phyloP scores from a whole-genome alignment of 2,329 filamentous ascomycete genomes.

The Amesomyces nigricolor region DNA sequence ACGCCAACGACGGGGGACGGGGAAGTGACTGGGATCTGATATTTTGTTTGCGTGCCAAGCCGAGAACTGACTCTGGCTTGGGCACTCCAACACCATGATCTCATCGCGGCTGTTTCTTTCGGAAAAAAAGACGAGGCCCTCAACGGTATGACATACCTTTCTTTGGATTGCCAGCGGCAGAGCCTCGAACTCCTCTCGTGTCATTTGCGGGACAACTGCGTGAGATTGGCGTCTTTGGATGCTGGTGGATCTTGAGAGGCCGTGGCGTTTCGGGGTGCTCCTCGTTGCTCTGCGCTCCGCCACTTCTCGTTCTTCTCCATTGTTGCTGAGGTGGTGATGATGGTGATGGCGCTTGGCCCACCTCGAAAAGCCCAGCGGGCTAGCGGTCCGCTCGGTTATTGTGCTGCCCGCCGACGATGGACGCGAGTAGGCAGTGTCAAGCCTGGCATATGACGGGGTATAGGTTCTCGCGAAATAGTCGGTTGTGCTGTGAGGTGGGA shows the following conservation, averaged over 20 bases:
- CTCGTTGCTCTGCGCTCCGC: slow-evolving; percentile 20
- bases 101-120: not conserved
- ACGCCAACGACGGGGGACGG: slow-evolving; percentile 20
- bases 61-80: not conserved
- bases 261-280: slow-evolving; percentile 17
- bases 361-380: slow-evolving; percentile 22
- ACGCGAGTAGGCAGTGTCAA: slow-evolving; percentile 12
- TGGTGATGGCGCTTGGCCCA: slow-evolving; percentile 25
- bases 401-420: slow-evolving; percentile 20
- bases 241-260: slow-evolving; percentile 23
- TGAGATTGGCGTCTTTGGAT: slow-evolving; percentile 24
- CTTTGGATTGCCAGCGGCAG: slow-evolving; percentile 45
- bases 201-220: slow-evolving; percentile 30
- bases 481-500: slow-evolving; percentile 1
- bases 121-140: not conserved
- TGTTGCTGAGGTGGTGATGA: slow-evolving; percentile 10
- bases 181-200: slow-evolving; percentile 45
- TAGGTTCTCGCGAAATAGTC: slow-evolving; percentile 14
- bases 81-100: not conserved
- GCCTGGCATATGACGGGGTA: slow-evolving; percentile 6
- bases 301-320: slow-evolving; percentile 11
- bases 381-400: slow-evolving; percentile 19
- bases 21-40: not conserved
- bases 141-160: slow-evolving; percentile 39
- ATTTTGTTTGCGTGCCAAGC: slow-evolving; percentile 13